Conservation (phyloP, 441 rosid genomes). For the Arabidopsis lyrata region DNA sequence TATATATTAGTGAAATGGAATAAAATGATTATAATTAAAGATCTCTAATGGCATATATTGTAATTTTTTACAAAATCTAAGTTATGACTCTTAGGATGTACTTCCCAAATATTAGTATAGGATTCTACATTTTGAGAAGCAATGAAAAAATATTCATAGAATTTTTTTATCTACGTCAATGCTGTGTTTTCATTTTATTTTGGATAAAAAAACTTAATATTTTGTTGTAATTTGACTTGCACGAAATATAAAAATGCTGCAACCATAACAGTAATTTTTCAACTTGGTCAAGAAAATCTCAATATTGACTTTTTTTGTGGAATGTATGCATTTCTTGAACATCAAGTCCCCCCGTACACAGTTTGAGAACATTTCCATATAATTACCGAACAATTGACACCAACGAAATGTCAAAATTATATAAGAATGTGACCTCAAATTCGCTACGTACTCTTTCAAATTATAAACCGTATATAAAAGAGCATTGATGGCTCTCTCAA, state of each 20-base stretch:
- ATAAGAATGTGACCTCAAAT: background rate
- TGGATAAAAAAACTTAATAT: too few relatives aligned
- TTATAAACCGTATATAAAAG: slow-evolving; percentile 9
- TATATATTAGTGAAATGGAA: too few relatives aligned
- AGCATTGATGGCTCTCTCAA: slow-evolving; percentile 2
- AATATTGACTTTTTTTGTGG: background rate
- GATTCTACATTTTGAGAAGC: too few relatives aligned
- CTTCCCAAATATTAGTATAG: too few relatives aligned
- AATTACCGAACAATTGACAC: too few relatives aligned
- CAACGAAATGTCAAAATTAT: background rate
- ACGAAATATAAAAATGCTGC: background rate
- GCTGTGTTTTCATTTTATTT: too few relatives aligned
- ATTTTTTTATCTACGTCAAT: too few relatives aligned
- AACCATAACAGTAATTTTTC: background rate
- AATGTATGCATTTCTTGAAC: slow-evolving; percentile 3
- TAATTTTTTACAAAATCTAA: too few relatives aligned
- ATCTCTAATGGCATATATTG: too few relatives aligned
- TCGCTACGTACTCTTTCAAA: slow-evolving; percentile 1
- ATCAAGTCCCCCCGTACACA: background rate
- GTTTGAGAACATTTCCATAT: background rate
- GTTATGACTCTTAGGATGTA: too few relatives aligned
- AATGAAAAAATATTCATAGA: too few relatives aligned
- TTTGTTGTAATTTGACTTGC: background rate
- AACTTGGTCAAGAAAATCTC: background rate
- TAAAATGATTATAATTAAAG: too few relatives aligned